Base-by-base conservation (phyloP, 768 basidiomycete species). In the Antrodiella citrinella region DNA sequence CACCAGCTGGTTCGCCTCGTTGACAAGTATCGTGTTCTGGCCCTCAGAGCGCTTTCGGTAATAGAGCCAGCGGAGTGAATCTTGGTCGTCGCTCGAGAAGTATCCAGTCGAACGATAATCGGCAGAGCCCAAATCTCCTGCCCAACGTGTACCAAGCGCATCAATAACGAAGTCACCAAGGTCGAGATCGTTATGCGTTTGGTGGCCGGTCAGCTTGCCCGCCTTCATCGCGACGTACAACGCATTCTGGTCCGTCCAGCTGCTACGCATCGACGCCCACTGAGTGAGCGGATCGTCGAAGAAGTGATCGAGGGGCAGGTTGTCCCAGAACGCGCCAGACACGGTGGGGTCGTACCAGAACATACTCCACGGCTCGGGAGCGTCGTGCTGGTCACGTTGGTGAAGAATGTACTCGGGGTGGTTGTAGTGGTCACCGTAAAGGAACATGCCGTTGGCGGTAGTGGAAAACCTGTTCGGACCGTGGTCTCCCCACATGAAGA, bases 41-140 rank as follows among this genome's bases (percentile, higher is more conserved):
- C 96, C 96, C 68, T 95, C 91, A 3, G 95, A 96, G 69, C 84
- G 81, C 75, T 94, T 98, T 63, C 94, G 79, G 75, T 96, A 99
- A 71, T 96, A 98, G 54, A 78, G 59, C 94, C 93, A 98, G 49
- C 95, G 77, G 20, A 70, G 64, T 44, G 82, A 76, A 52, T 72
- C 68, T 65, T 95, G 91, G 0, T 66, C 62, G 56, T 90, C 91
- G 51, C 65, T 79, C 24, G 65, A 70, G 73, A 99, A 99, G 72
- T 98, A 98, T 30, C 75, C 73, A 1, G 67, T 61, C 2, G 91
- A 72, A 30, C 77, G 65, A 65, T 99, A 99, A 64, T 99, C 80
- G 3, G 76, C 92, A 4, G 85, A 89, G 3, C 96, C 95, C 43
- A 92, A 79, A 60, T 97, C 95, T 52, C 96, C 95, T 45, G 89